Conservation (phyloP, 2,329 filamentous ascomycete species). For the Parastagonospora avenae region DNA sequence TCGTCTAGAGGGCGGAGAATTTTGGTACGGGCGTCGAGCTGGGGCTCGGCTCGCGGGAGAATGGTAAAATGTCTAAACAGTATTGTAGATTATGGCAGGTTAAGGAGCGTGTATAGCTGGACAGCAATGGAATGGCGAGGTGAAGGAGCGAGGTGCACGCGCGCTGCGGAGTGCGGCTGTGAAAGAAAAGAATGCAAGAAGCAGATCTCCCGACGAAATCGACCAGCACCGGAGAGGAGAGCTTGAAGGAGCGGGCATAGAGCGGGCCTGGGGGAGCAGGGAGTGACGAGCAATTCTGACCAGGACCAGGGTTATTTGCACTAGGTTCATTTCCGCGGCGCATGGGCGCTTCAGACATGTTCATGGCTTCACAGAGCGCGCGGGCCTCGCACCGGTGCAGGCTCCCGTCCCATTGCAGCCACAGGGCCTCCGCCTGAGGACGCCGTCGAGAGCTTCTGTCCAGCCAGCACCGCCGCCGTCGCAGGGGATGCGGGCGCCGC, state of each 20-base stretch:
- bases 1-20: neutral
- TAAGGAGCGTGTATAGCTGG: constrained; percentile 32
- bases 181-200: constrained; percentile 18
- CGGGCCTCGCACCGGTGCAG: constrained; percentile 17
- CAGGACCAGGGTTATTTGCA: constrained; percentile 25
- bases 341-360: constrained; percentile 23
- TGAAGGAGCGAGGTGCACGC: constrained; percentile 30
- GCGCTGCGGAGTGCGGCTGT: constrained; percentile 29
- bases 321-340: constrained; percentile 33
- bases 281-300: constrained; percentile 21
- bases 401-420: constrained; percentile 5
- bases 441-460: constrained; percentile 7
- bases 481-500: constrained; percentile 15
- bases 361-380: constrained; percentile 12
- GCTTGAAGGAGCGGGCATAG: constrained; percentile 19
- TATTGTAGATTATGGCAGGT: constrained; percentile 17
- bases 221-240: constrained; percentile 16
- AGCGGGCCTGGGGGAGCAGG: constrained; percentile 17
- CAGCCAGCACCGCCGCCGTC: constrained; percentile 21
- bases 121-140: constrained; percentile 1
- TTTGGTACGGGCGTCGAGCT: constrained; percentile 4
- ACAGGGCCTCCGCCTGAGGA: neutral
- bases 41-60: constrained; percentile 18
- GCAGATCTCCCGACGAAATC: constrained; percentile 24
- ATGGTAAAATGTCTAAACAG: constrained; percentile 19